Evolutionary conservation across 495 filamentous ascomycete species (phyloP).

Genomic region (Cladorrhinum samala): DNA sequence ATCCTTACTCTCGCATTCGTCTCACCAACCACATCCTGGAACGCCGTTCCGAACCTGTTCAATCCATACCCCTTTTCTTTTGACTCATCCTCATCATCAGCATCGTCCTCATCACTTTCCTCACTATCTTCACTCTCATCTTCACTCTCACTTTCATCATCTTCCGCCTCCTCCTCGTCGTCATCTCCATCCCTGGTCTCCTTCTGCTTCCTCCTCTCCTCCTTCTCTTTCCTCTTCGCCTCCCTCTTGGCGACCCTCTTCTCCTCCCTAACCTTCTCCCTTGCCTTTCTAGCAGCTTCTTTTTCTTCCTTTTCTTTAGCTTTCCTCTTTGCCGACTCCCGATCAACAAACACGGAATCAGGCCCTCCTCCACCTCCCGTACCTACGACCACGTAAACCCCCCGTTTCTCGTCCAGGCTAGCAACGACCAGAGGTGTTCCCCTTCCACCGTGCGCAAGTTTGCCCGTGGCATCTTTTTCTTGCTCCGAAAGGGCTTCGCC

Average conservation of each 20-base stretch:
- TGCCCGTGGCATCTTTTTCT: slow-evolving; percentile 67
- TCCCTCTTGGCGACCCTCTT: slow-evolving; percentile 47
- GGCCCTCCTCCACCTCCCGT: slow-evolving; percentile 74
- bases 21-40: slow-evolving; percentile 89
- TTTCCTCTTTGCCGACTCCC: slow-evolving; percentile 56
- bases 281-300: slow-evolving; percentile 57
- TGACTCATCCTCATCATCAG: slow-evolving; percentile 53
- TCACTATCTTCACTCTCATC: slow-evolving; percentile 33
- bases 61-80: slow-evolving; percentile 59
- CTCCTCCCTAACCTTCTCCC: slow-evolving; percentile 43
- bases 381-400: slow-evolving; percentile 85
- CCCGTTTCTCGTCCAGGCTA: slow-evolving; percentile 77
- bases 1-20: slow-evolving; percentile 86
- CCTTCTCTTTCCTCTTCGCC: slow-evolving; percentile 44
- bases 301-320: slow-evolving; percentile 54
- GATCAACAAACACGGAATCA: slow-evolving; percentile 53
- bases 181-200: slow-evolving; percentile 32
- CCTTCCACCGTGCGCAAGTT: slow-evolving; percentile 58
- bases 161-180: slow-evolving; percentile 16
- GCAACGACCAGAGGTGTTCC: slow-evolving; percentile 86
- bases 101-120: slow-evolving; percentile 53
- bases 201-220: slow-evolving; percentile 49
- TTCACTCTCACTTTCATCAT: slow-evolving; percentile 37
- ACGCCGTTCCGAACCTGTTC: slow-evolving; percentile 90
- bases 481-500: slow-evolving; percentile 87